Evolutionary conservation across 768 basidiomycete species (phyloP).

Genomic region (Lentinula boryana): DNA sequence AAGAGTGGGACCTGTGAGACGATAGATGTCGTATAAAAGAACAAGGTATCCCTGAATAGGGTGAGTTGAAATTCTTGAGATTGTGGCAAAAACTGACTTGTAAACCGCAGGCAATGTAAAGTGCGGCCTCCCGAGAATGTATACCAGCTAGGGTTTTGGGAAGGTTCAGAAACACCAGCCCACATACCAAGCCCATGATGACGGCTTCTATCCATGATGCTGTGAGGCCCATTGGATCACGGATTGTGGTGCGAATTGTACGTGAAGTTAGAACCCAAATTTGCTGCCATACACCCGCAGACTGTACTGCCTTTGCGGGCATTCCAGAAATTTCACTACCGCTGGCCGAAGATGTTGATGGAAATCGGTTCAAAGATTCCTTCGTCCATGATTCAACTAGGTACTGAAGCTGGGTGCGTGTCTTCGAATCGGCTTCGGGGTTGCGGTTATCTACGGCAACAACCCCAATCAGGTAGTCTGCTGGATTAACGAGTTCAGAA

Average conservation of each 20-base stretch:
- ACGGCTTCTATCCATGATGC: constrained; percentile 9
- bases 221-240: constrained; percentile 7
- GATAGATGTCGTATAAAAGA: constrained; percentile 9
- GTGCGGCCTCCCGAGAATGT: constrained; percentile 21
- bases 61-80: background rate
- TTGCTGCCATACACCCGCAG: constrained; percentile 4
- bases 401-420: constrained; percentile 19
- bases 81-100: background rate
- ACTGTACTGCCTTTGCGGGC: background rate
- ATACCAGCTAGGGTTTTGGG: constrained; percentile 20
- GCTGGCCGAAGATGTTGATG: background rate
- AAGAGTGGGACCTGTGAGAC: constrained; percentile 18
- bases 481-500: constrained; percentile 4
- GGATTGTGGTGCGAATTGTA: constrained; percentile 1
- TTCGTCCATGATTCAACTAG: constrained; percentile 25
- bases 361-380: background rate
- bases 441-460: constrained; percentile 29
- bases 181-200: constrained; percentile 17
- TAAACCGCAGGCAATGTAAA: constrained; percentile 10
- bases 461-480: constrained; percentile 29
- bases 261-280: constrained; percentile 3
- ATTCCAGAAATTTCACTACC: background rate
- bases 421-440: constrained; percentile 24
- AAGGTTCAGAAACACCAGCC: constrained; percentile 29
- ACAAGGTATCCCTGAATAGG: constrained; percentile 2